Evolutionary conservation across 306 rosid species (phyloP), one percentile per base, ranked within the genome.

Genomic region (Argentina anserina): DNA sequence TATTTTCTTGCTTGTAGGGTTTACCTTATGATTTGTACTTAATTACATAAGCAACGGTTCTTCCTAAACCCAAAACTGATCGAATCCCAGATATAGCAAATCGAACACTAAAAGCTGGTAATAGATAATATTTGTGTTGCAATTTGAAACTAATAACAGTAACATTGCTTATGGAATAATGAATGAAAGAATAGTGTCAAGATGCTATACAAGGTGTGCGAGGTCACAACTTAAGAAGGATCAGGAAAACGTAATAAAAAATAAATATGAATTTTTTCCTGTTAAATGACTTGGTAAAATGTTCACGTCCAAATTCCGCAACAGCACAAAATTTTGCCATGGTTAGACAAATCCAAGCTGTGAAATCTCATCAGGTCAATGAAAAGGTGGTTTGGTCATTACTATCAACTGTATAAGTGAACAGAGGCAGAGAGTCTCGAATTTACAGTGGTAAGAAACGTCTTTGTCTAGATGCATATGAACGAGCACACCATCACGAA

Each of bases 401-500:
- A 59, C 80, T 83, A 88, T 84, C 79, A 87, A 81, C 81, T 86
- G 95, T 81, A 80, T 81, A 73, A 89, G 79, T 61, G 95, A 84
- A 87, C 96, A 91, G 67, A 94, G 97, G 84, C 98, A 88, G 79
- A 94, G 64, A 42, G 81, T 88, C 90, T 91, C 87, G 77, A 84
- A 85, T 88, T 86, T 91, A 91, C 98, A 94, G 86, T 89, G 97
- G 78, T 81, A 77, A 37, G 91, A 67, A 65, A 62, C 83, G 37
- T 87, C 90, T 67, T 83, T 81, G 46, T 79, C 85, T 9, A 85
- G 81, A 79, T 86, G 87, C 77, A 75, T 23, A 55, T 65, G 82
- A 79, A 89, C 84, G 81, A 94, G 83, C 42, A 91, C 92, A 86
- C 97, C 95, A 75, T 91, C 97, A 78, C 90, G 87, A 83, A 91